A percentile compares a stretch with the other conserved stretches of the same genome.
phyloP scores from a whole-genome alignment of 805 yeast genomes.

The Danielia oregonensis region DNA sequence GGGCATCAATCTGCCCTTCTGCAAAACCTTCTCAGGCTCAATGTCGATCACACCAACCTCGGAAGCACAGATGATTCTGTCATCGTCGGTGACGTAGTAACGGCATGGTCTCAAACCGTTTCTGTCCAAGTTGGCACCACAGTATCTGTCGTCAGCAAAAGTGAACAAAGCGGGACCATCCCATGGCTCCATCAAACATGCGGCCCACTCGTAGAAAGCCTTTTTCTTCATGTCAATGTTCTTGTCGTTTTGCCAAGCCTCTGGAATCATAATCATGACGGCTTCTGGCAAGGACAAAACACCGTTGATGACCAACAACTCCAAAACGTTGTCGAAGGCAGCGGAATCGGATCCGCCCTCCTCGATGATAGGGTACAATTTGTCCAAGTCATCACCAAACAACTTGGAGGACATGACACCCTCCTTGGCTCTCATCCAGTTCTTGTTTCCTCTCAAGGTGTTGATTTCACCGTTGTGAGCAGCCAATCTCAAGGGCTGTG shows the following conservation, averaged over 20 bases:
- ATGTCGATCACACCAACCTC: slow-evolving; percentile 97
- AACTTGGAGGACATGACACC: slow-evolving; percentile 88
- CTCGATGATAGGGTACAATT: slow-evolving; percentile 90
- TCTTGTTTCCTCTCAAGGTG: slow-evolving; percentile 94
- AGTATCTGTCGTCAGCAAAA: slow-evolving; percentile 94
- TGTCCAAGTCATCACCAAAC: slow-evolving; percentile 89
- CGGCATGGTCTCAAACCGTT: slow-evolving; percentile 98
- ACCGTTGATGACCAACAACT: slow-evolving; percentile 87
- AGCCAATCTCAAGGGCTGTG: slow-evolving; percentile 95
- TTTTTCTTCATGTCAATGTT: slow-evolving; percentile 86
- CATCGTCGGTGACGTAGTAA: slow-evolving; percentile 91
- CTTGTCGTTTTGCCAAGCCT: slow-evolving; percentile 92
- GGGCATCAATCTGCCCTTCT: slow-evolving; percentile 92
- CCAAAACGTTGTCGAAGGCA: slow-evolving; percentile 93
- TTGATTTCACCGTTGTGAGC: slow-evolving; percentile 99
- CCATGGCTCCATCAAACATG: slow-evolving; percentile 99
- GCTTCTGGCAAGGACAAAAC: slow-evolving; percentile 93
- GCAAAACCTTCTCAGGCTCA: slow-evolving; percentile 74
- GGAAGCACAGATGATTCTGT: slow-evolving; percentile 94
- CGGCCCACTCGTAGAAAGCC: slow-evolving; percentile 99
- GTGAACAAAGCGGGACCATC: slow-evolving; percentile 98
- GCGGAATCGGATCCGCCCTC: slow-evolving; percentile 99
- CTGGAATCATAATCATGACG: slow-evolving; percentile 94
- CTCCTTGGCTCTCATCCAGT: slow-evolving; percentile 99
- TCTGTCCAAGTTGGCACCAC: slow-evolving; percentile 97